Conservation (phyloP, 176 grass and related monocot species). For the Avena sativa region DNA sequence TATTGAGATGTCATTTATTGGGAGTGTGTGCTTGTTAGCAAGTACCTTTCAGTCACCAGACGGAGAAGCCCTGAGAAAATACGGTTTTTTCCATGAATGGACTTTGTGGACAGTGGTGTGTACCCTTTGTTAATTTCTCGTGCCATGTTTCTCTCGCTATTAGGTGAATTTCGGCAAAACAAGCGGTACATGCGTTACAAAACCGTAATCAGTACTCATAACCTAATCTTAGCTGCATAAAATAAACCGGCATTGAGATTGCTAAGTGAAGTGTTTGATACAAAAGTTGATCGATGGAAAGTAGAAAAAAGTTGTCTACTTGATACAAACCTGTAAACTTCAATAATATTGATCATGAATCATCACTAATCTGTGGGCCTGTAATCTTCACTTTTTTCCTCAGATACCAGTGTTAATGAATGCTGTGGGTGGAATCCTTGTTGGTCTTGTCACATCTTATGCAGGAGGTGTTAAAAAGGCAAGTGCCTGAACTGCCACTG, state of each 20-base stretch:
- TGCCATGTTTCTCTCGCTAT: constrained; percentile 25
- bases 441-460: constrained; percentile 97
- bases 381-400: constrained; percentile 28
- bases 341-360: constrained; percentile 22
- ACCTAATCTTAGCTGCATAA: constrained; percentile 26
- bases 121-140: constrained; percentile 37
- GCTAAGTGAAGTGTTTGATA: constrained; percentile 20
- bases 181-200: not conserved
- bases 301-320: constrained; percentile 17
- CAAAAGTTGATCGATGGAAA: not conserved
- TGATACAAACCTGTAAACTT: constrained; percentile 17
- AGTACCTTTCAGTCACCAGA: constrained; percentile 89
- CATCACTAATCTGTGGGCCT: constrained; percentile 7
- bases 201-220: not conserved
- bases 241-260: constrained; percentile 10
- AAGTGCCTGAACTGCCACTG: constrained; percentile 47
- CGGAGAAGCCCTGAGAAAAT: constrained; percentile 81
- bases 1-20: constrained; percentile 98
- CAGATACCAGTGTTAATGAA: constrained; percentile 90
- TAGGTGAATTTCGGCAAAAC: not conserved
- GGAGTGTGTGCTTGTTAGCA: constrained; percentile 81
- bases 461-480: constrained; percentile 94
- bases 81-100: constrained; percentile 96
- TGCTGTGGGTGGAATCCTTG: constrained; percentile 95
- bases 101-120: constrained; percentile 79